Evolutionary conservation across 345 rosid genomes (phyloP).

Genomic region (Salix suchowensis): DNA sequence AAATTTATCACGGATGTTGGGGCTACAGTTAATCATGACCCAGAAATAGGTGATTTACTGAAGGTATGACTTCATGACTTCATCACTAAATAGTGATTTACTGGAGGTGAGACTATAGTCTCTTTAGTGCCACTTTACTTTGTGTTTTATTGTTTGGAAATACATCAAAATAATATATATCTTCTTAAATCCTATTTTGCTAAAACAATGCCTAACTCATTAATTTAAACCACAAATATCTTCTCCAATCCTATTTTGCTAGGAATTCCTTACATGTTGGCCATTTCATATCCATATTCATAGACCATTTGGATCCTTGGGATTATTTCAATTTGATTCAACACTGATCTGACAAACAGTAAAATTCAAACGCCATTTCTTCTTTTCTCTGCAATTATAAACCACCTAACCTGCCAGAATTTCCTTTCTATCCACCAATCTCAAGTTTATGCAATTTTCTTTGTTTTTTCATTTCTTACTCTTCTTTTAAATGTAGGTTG

Average conservation of each 20-base stretch:
- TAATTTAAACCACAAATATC: too few relatives aligned
- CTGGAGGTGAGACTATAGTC: too few relatives aligned
- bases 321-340: not conserved
- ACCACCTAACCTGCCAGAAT: not conserved
- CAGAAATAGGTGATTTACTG: constrained; percentile 63
- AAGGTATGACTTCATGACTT: constrained; percentile 39
- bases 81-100: too few relatives aligned
- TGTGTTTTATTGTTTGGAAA: too few relatives aligned
- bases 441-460: not conserved
- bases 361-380: not conserved
- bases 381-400: not conserved
- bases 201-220: too few relatives aligned
- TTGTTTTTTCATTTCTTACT: not conserved
- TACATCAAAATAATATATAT: too few relatives aligned
- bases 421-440: not conserved
- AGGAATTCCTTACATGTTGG: too few relatives aligned
- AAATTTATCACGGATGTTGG: constrained; percentile 73
- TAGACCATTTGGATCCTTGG: too few relatives aligned
- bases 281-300: not conserved
- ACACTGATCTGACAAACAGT: not conserved
- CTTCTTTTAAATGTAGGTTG: constrained; percentile 29
- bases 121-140: too few relatives aligned
- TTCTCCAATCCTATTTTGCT: too few relatives aligned
- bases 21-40: constrained; percentile 59
- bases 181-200: too few relatives aligned